Evolutionary conservation across 176 grass and related monocot species (phyloP), one percentile per base, ranked within the genome.

Genomic region (Juncus effusus): DNA sequence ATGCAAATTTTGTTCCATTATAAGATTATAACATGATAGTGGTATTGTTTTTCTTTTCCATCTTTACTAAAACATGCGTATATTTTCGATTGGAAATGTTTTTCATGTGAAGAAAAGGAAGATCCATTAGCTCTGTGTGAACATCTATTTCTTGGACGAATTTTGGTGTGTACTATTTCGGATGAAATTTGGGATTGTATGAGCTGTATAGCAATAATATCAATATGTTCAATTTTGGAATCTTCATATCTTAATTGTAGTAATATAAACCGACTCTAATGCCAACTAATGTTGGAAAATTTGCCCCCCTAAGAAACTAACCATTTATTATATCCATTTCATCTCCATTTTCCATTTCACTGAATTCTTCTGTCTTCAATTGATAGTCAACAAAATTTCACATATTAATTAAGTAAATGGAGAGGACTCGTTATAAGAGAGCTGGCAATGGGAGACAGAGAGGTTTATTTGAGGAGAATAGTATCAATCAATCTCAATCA

Each of bases 251-350:
- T 72, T 56, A 58, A 72, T 72, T 72, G 40, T 58, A 59, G 38
- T 42, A 40, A 57, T 57, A 13, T 40, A 58, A 42, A 60, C 69
- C 69, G 41, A 71, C 56, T 39, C 53, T 72, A 59, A 9, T 28
- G 13, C 69, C 69, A 72, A 36, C 54, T 57, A 58, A 70, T 13
- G 28, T 71, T 72, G 39, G 67, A 72, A 72, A 72, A 72, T 59
- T 57, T 72, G 39, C 67, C 54, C 4, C 4, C 38, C 54, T 57
- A 47, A 16, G 54, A 28, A 58, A 72, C 54, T 52, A 47, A 71
- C 67, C 39, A 42, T 71, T 44, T 44, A 19, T 57, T 42, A 52
- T 28, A 72, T 16, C n/a, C 14, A 57, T 41, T 59, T 11, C 54
- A 47, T 9, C 69, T 72, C 38, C 54, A 72, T 44, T 72, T 11